A percentile compares a stretch with the other conserved stretches of the same genome.
These are phyloP conservation scores for Aspergillus pseudoglaucus DNA, from an alignment of 2,329 filamentous ascomycete species.

Conservation along the genomic window DNA sequence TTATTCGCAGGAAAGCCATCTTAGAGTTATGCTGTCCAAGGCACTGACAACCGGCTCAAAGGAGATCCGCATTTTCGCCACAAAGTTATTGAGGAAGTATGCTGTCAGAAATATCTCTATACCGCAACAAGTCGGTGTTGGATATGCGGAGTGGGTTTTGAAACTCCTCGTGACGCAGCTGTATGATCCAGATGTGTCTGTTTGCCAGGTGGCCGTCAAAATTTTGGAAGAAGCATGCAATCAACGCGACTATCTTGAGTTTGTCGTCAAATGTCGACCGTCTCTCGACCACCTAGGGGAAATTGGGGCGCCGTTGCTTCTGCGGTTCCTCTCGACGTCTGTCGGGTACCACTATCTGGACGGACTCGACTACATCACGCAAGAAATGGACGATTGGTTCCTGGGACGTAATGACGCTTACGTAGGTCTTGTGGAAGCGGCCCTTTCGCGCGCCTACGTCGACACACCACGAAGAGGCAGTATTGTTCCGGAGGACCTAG, in stretches of 20 bases:
- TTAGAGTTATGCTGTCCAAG: slow-evolving; percentile 86
- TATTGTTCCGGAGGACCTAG: slow-evolving; percentile 49
- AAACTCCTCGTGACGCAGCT: slow-evolving; percentile 94
- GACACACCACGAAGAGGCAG: slow-evolving; percentile 45
- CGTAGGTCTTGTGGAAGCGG: slow-evolving; percentile 90
- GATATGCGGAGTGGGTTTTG: slow-evolving; percentile 90
- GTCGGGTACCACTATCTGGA: slow-evolving; percentile 97
- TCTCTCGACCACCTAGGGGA: slow-evolving; percentile 93
- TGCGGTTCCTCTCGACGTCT: slow-evolving; percentile 90
- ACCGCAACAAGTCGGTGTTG: slow-evolving; percentile 36
- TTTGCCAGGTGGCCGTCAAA: slow-evolving; percentile 92
- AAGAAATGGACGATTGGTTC: slow-evolving; percentile 99
- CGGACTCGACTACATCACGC: slow-evolving; percentile 95
- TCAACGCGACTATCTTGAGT: slow-evolving; percentile 81
- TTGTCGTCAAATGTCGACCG: slow-evolving; percentile 91
- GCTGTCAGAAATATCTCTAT: slow-evolving; percentile 54
- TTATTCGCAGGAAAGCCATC: slow-evolving; percentile 80
- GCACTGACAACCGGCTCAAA: slow-evolving; percentile 87
- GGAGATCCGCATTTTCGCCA: slow-evolving; percentile 82
- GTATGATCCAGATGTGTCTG: slow-evolving; percentile 94
- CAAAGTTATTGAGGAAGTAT: slow-evolving; percentile 79
- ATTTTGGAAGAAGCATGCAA: slow-evolving; percentile 98
- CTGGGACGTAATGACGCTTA: slow-evolving; percentile 95
- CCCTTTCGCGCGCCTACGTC: slow-evolving; percentile 73
- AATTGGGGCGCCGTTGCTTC: slow-evolving; percentile 84